phyloP scores from a whole-genome alignment of 202 grass and related monocot genomes.

The Elaeis oleifera region DNA sequence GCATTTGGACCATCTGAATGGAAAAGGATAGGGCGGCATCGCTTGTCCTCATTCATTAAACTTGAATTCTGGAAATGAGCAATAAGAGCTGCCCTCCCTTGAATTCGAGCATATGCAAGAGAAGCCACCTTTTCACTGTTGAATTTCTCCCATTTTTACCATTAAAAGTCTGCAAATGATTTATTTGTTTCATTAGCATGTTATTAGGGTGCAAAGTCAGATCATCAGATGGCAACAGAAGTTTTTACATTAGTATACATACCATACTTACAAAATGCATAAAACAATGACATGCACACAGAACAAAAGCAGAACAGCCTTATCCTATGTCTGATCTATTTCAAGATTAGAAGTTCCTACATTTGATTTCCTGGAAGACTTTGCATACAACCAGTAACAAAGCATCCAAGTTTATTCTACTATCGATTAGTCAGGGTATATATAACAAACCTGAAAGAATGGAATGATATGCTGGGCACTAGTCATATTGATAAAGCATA shows the following conservation, averaged over 20 bases:
- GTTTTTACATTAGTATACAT: too few relatives aligned
- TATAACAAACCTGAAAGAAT: slow-evolving; percentile 68
- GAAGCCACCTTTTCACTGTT: slow-evolving; percentile 6
- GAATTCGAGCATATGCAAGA: slow-evolving; percentile 72
- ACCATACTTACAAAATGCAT: too few relatives aligned
- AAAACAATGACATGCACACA: too few relatives aligned
- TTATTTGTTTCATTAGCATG: slow-evolving; percentile 4
- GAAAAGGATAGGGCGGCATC: slow-evolving; percentile 89
- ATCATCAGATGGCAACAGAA: too few relatives aligned
- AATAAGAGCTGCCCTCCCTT: slow-evolving; percentile 59
- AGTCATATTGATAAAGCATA: slow-evolving; percentile 96
- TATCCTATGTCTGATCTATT: too few relatives aligned
- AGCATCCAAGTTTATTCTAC: too few relatives aligned
- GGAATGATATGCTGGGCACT: slow-evolving; percentile 72
- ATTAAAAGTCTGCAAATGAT: slow-evolving; percentile 57
- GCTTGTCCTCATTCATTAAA: slow-evolving; percentile 18
- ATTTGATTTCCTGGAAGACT: too few relatives aligned
- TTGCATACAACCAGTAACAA: too few relatives aligned
- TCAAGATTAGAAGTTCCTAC: too few relatives aligned
- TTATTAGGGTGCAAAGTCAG: not conserved
- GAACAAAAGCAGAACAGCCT: too few relatives aligned
- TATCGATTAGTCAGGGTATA: too few relatives aligned
- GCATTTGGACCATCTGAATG: slow-evolving; percentile 95
- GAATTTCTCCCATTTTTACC: slow-evolving; percentile 1
- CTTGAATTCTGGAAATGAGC: slow-evolving; percentile 7